Base-by-base conservation (phyloP, 2,329 filamentous ascomycete species). In the Aspergillus sp. region DNA sequence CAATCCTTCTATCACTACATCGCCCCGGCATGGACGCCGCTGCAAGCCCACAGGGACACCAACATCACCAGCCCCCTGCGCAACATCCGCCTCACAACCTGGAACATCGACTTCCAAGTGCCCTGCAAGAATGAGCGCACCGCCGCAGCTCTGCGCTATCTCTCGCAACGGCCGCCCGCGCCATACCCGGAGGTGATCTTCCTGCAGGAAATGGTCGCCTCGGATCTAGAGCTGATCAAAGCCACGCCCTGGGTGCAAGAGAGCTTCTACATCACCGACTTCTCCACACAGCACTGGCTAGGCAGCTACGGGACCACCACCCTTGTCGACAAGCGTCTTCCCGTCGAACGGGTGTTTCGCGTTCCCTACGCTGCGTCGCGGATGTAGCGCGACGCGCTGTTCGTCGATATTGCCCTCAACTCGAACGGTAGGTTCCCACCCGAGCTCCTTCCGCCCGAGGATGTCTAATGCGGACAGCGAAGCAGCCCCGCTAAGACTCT, bases 331-430 rank as follows among this genome's bases (percentile, higher is more conserved):
- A 67, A 66, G n/a, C 67, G 73, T 2, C 60, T 83, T 4, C 61
- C 66, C 4, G 68, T 83, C 48, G 55, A 65, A 0, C 60, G 65
- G 0, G 73, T 76, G 19, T 83, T 82, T 53, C 75, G 82, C 5
- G 73, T 83, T 1, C 74, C 75, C 33, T 82, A 81, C 49, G 72
- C 70, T 44, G 60, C 69, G 17, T 79, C 79, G 2, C 63, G 63
- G 10, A 81, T 82, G 72, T 74, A 76, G 42, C 72, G 81, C 5
- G 82, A 84, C 59, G 81, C 70, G 2, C 64, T 83, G 1, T 83
- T 83, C 50, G 72, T 82, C n/a, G 81, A 84, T 49, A 53, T 82
- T 30, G 51, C 55, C 13, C 24, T 51, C 32, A n/a, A 35, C 26
- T 7, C 26, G 6, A 35, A 30, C 26, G 26, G 26, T 30, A 30